A percentile compares a stretch with the other conserved stretches of the same genome.
Conservation (phyloP, 106 monocot genomes). For the Phalaenopsis equestris region DNA sequence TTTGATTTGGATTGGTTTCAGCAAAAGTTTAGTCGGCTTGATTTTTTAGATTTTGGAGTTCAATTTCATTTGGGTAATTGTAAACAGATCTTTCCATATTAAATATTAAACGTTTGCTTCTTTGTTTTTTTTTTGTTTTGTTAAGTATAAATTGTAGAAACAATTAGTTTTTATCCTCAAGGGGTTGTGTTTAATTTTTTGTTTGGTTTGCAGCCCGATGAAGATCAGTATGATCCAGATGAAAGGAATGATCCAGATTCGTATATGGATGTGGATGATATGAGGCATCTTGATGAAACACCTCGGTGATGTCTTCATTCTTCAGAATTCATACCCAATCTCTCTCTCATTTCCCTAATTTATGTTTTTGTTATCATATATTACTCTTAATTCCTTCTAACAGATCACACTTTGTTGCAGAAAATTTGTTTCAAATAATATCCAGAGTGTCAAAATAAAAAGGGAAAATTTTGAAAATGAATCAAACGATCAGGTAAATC, state of each 20-base stretch:
- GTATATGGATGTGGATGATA: conserved; percentile 44
- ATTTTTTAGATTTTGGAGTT: too few species aligned
- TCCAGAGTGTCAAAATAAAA: conserved; percentile 4
- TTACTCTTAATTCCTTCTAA: neutral
- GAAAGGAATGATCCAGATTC: conserved; percentile 66
- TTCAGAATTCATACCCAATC: too few species aligned
- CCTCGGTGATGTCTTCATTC: conserved; percentile 24
- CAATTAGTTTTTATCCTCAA: neutral
- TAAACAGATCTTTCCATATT: too few species aligned
- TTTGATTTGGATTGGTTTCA: too few species aligned
- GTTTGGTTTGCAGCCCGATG: conserved; percentile 41
- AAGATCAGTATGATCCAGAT: conserved; percentile 62
- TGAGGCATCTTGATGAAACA: conserved; percentile 27
- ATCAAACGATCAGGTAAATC: conserved; percentile 5
- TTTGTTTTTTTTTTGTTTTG: too few species aligned
- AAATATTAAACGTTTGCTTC: too few species aligned
- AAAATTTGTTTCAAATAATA: conserved; percentile 3
- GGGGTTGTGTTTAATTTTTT: neutral
- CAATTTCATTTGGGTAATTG: too few species aligned
- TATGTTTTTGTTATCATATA: neutral
- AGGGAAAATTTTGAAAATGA: conserved; percentile 14
- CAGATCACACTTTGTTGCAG: neutral
- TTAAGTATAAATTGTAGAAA: too few species aligned
- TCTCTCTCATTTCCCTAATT: neutral
- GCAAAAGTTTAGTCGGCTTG: too few species aligned